Base-by-base conservation (phyloP, 2,329 filamentous ascomycete species). In the Pseudofabraea citricarpa region DNA sequence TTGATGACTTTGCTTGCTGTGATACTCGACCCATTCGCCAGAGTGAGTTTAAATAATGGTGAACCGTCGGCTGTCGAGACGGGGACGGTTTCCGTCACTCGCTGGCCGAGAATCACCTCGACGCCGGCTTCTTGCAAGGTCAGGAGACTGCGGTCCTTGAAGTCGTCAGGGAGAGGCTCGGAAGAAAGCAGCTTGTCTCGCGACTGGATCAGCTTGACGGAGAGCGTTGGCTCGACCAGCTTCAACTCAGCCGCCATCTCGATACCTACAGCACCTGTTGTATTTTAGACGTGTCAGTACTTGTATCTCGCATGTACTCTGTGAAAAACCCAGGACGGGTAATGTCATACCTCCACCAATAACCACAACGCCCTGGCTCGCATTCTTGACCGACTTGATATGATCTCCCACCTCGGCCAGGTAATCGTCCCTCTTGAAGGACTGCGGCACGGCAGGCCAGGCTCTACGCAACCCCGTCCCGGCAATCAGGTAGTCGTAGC, bases 191-290 rank as follows among this genome's bases (percentile, higher is more conserved):
- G 74, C 55, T 77, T 77, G 20, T 75, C 69, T 16, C 85, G 73
- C 4, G 86, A 90, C 60, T 91, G 87, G 4, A 88, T 77, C 2
- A 93, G 74, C 1, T 79, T 86, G n/a, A 91, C 81, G 31, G 75
- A 74, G 42, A 79, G 67, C 9, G 74, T 56, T 0, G 87, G 85
- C 48, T 83, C 73, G 19, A 81, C 68, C 36, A 77, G 62, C 64
- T 90, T 90, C 42, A 90, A 69, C 65, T 93, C 87, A 2, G 84
- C 80, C 0, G 87, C 85, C 74, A 91, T 89, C 61, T 91, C 87
- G 43, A 90, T 81, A 7, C 87, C 87, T 1, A 90, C 87, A 6
- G 87, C 87, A 39, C 85, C 74, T 77, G 44, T 35, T 9, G n/a
- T 5, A 12, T 18, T 22, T n/a, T 10, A 15, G 41, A 6, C 26